Base-by-base conservation (phyloP, 345 rosid genomes). In the Litchi chinensis region DNA sequence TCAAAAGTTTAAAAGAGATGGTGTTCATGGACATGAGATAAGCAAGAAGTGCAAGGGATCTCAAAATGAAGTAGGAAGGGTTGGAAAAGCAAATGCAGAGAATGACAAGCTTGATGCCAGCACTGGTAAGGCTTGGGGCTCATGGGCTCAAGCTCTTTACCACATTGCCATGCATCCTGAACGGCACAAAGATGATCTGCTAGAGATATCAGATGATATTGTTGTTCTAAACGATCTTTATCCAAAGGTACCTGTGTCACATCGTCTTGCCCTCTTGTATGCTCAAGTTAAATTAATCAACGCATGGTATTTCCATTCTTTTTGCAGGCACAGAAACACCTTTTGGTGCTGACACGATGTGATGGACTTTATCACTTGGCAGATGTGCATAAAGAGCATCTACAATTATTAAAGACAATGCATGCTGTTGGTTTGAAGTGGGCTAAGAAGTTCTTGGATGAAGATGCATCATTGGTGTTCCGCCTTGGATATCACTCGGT, bases 401-500 rank as follows among this genome's bases (percentile, higher is more conserved):
- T 91, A 63, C 86, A 84, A 59, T 78, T 92, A 69, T 71, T 96
- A 50, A 73, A 69, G 81, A 82, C 79, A 52, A 89, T 96, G 97
- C 93, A 96, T 80, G 52, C 81, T 41, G 89, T 87, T 67, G 99
- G 99, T 71, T 70, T 91, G 87, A 90, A 89, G 82, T 96, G 97
- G 91, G 89, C 89, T 5, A 71, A 89, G 85, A 89, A 81, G 79
- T 90, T 90, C 85, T 83, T 89, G 79, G 79, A 77, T 50, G 98
- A 94, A 79, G 95, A 94, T 81, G 80, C 90, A 0, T 88, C 97
- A 50, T 81, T 90, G 78, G 79, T 86, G 81, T 94, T 96, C 85
- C 95, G 98, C 77, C 95, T 96, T 59, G 99, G 99, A 65, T 96
- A 92, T 83, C 99, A 96, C 86, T 93, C 87, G 81, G 99, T 96